Base-by-base conservation (phyloP, 345 rosid genomes). In the Gossypium ekmanianum region DNA sequence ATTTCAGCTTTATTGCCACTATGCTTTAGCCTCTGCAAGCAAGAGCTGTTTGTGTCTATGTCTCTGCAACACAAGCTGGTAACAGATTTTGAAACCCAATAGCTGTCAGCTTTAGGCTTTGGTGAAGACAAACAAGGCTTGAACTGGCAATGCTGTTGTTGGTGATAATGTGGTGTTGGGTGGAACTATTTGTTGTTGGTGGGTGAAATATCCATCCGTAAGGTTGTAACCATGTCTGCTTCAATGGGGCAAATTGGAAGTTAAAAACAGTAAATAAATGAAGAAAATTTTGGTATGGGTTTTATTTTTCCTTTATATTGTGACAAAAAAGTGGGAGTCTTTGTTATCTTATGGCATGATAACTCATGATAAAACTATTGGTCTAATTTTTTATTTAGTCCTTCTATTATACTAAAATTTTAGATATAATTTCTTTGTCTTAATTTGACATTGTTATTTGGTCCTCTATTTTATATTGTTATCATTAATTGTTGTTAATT, bases 191-290 rank as follows among this genome's bases (percentile, higher is more conserved):
- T 80, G 83, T 59, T 83, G 72, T 78, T 67, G 90, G 82, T 83
- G 82, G 79, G 58, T 68, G 87, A 83, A 82, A 85, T 82, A 81
- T 73, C 76, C 76, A 75, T 78, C 88, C 90, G 80, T 84, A 82
- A 78, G 74, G 79, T 68, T 75, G 59, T 76, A 71, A 81, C 84
- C 89, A 87, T 82, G 51, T 74, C 84, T 56, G 26, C 73, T 65
- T 69, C 50, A 45, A 72, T 67, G 74, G 76, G 81, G 58, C 79
- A 34, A 74, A 80, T 63, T 72, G 75, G 77, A 18, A 74, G 77
- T 72, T 43, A 27, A 24, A 48, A 51, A 10, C 12, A 10, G 41
- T 9, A 39, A 64, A 17, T 41, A 34, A 34, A 34, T 34, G 8
- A 4, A 41, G 51, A 9, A 43, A 58, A 58, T 8, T 70, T 61